Evolutionary conservation across 2,329 filamentous ascomycete genomes (phyloP), one percentile per base, ranked within the genome.

Genomic region (Aspergillus fumigatus): DNA sequence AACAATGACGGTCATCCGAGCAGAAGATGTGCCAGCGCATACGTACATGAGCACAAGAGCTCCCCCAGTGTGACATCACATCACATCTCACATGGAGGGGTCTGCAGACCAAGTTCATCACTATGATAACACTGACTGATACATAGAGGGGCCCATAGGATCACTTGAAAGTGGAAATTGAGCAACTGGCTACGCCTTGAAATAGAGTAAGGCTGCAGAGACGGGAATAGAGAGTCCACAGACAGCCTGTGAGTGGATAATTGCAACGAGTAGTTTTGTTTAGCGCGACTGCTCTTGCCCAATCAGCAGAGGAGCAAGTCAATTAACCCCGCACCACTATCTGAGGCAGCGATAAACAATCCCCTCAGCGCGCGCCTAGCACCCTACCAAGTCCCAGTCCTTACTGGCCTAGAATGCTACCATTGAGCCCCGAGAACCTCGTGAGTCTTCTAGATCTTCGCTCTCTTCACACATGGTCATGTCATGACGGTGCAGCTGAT

Each of bases 161-260:
- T 38, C n/a, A 23, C 32, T 48, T n/a, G 35, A 48, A 17, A 38
- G 3, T 43, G 21, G 40, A 43, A 43, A 43, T 9, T 5, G 40
- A 4, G 19, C n/a, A 43, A 43, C 40, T 43, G 40, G 47, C 23
- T 10, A 29, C 4, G 19, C 38, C 38, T 7, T 19, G 19, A 48
- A 59, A 55, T 63, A 55, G 58, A 61, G 62, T 64, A 35, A 35
- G 32, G 32, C 14, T 62, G 59, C 59, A 62, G 53, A 26, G 21
- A 43, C 40, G 21, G 19, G 19, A n/a, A 7, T 9, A 41, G 17
- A 9, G 17, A 53, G 50, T 40, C 51, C 53, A 50, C 32, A 35
- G 32, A 5, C 11, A 35, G 32, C 11, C 11, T 35, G 32, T 35
- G 4, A 35, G 32, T 35, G 32, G 32, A 27, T 53, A 57, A 56